Conservation (phyloP, 306 rosid genomes). For the Pyrus bretschneideri region DNA sequence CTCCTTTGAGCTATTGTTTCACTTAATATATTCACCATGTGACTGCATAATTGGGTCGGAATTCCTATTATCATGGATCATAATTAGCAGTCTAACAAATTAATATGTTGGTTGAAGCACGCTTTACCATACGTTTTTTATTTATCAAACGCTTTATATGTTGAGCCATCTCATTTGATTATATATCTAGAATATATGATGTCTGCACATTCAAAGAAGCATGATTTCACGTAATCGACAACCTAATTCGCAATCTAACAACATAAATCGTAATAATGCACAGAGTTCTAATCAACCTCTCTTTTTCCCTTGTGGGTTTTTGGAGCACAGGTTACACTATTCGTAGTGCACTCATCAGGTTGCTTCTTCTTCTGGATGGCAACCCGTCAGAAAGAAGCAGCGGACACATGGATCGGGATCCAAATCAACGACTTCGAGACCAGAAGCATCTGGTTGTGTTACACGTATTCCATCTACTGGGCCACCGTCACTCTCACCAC, state of each 20-base stretch:
- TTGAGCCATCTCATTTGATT: too few relatives aligned
- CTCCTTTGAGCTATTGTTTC: neutral
- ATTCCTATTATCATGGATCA: neutral
- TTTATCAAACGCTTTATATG: too few relatives aligned
- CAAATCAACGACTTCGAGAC: slow-evolving; percentile 37
- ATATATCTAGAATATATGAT: too few relatives aligned
- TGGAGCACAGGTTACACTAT: slow-evolving; percentile 54
- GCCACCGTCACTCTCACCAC: slow-evolving; percentile 74
- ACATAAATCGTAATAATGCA: neutral
- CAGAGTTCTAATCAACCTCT: neutral
- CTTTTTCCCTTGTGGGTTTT: neutral
- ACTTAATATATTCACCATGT: neutral
- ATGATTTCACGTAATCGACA: too few relatives aligned
- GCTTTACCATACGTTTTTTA: too few relatives aligned
- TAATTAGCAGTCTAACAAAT: too few relatives aligned
- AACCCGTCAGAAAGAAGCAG: slow-evolving; percentile 29
- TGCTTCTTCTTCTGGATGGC: slow-evolving; percentile 87
- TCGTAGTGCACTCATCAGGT: slow-evolving; percentile 79
- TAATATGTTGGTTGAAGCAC: too few relatives aligned
- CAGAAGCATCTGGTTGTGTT: slow-evolving; percentile 48
- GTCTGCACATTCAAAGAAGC: too few relatives aligned
- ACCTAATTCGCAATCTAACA: neutral
- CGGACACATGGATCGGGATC: slow-evolving; percentile 69
- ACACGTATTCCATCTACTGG: slow-evolving; percentile 78
- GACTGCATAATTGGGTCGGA: neutral